phyloP scores from a whole-genome alignment of 2,329 filamentous ascomycete genomes.

The Chaetomium strumarium region DNA sequence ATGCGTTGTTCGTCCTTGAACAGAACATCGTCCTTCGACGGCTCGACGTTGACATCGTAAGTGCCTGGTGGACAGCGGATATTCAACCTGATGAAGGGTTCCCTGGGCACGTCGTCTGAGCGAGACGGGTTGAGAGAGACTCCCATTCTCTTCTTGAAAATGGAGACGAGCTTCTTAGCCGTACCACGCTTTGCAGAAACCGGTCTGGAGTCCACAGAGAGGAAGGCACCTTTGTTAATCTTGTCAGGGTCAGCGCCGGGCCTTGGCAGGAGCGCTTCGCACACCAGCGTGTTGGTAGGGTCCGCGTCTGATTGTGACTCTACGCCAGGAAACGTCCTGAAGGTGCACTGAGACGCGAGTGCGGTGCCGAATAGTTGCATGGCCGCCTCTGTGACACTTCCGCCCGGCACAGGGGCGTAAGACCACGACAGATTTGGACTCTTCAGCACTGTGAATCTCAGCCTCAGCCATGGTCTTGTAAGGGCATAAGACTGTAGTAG shows the following conservation, averaged over 20 bases:
- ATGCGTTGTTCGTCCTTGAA: conserved; percentile 51
- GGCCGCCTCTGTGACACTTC: conserved; percentile 51
- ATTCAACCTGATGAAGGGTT: conserved; percentile 58
- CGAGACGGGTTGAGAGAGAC: conserved; percentile 13
- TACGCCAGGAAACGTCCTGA: conserved; percentile 25
- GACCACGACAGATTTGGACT: conserved; percentile 50
- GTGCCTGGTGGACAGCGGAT: conserved; percentile 55
- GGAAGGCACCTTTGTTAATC: conserved; percentile 49
- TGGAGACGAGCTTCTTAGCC: conserved; percentile 51
- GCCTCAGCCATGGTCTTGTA: conserved; percentile 55
- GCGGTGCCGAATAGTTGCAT: conserved; percentile 57
- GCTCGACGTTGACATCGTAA: conserved; percentile 69
- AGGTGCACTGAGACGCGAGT: conserved; percentile 49
- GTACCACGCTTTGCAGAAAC: conserved; percentile 50
- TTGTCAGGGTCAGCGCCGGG: conserved; percentile 39
- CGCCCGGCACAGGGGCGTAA: conserved; percentile 51
- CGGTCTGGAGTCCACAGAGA: conserved; percentile 65
- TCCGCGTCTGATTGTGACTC: background rate
- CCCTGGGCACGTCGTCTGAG: conserved; percentile 30
- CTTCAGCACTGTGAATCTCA: conserved; percentile 55
- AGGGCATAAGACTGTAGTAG: conserved; percentile 61
- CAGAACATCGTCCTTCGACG: conserved; percentile 65
- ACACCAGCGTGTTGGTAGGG: conserved; percentile 31
- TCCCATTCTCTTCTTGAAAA: conserved; percentile 47
- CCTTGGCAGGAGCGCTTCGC: conserved; percentile 55